phyloP scores from a whole-genome alignment of 1,139 yeast genomes.

The Nakaseomyces kungkrabaensis region DNA sequence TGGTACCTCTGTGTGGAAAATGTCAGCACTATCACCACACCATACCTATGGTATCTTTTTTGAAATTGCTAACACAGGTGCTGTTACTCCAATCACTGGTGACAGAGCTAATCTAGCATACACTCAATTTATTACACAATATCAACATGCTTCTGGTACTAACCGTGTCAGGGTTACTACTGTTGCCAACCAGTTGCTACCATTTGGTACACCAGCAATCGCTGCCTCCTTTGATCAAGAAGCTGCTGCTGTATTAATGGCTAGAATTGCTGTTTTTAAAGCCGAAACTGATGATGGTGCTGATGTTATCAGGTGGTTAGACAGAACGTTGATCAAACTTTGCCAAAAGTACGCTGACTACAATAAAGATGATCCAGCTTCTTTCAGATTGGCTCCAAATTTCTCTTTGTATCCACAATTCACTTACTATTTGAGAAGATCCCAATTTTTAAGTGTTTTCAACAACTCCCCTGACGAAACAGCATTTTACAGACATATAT shows the following conservation, averaged over 20 bases:
- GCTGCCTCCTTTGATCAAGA: slow-evolving; percentile 88
- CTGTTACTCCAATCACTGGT: slow-evolving; percentile 28
- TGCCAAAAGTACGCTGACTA: slow-evolving; percentile 87
- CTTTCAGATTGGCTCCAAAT: slow-evolving; percentile 69
- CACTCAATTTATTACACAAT: slow-evolving; percentile 62
- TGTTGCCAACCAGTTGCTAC: slow-evolving; percentile 53
- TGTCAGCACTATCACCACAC: slow-evolving; percentile 75
- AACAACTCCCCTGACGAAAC: slow-evolving; percentile 99
- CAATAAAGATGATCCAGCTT: slow-evolving; percentile 61
- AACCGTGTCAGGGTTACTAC: slow-evolving; percentile 91
- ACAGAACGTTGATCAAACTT: slow-evolving; percentile 70
- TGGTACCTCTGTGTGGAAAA: slow-evolving; percentile 78
- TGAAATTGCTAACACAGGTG: slow-evolving; percentile 56
- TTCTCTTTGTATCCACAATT: slow-evolving; percentile 90
- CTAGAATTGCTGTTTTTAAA: slow-evolving; percentile 85
- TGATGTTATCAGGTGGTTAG: slow-evolving; percentile 78
- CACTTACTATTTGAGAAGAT: slow-evolving; percentile 90
- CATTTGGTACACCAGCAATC: slow-evolving; percentile 41
- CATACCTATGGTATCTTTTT: slow-evolving; percentile 83
- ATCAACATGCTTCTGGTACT: slow-evolving; percentile 73
- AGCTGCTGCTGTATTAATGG: slow-evolving; percentile 95
- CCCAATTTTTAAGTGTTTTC: slow-evolving; percentile 92
- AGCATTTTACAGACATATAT: slow-evolving; percentile 89
- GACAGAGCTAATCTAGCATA: slow-evolving; percentile 29
- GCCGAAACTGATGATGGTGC: slow-evolving; percentile 69